Base-by-base conservation (phyloP, 257 asterid genomes). In the Eucommia ulmoides region DNA sequence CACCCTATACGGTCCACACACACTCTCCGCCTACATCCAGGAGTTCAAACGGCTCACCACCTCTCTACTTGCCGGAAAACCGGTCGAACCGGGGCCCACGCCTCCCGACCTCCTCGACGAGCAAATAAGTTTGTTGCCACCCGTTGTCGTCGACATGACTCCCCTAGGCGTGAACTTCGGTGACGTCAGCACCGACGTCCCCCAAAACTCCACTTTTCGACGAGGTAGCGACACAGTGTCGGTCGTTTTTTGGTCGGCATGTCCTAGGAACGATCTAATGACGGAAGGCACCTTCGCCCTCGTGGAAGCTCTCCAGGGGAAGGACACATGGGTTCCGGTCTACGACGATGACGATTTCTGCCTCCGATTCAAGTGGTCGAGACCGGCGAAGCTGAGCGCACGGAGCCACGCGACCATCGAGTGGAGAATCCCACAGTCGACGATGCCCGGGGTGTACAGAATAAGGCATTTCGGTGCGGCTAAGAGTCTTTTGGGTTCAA, bases 271-370 rank as follows among this genome's bases (percentile, higher is more conserved):
- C 19, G 98, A 91, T 67, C 93, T 86, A 61, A 77, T 86, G 95
- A 91, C 98, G 0, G 95, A 86, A 69, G 98, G 96, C 53, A 91
- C 98, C 24, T 91, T 91, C 52, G 74, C 98, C 7, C 83, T 91
- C 24, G 98, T 91, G 20, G 96, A 91, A 74, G 70, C 77, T 45
- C 82, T 81, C 48, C 72, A 65, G 55, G 93, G 77, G 29, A 62
- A 71, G 60, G 83, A 79, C 53, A 8, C 77, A 0, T 91, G 96
- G 98, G 72, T 59, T 52, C 96, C 96, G 7, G 92, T 67, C 22
- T 86, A 83, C 8, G 96, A 91, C 9, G 96, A 91, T 0, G 96
- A 91, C 41, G 98, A 91, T 55, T 77, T 73, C 58, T 74, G 92
- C 69, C 93, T 86, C 6, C 82, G 96, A 0, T 91, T 83, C 69